Evolutionary conservation across 306 rosid genomes (phyloP).

Genomic region (Arachis stenosperma): DNA sequence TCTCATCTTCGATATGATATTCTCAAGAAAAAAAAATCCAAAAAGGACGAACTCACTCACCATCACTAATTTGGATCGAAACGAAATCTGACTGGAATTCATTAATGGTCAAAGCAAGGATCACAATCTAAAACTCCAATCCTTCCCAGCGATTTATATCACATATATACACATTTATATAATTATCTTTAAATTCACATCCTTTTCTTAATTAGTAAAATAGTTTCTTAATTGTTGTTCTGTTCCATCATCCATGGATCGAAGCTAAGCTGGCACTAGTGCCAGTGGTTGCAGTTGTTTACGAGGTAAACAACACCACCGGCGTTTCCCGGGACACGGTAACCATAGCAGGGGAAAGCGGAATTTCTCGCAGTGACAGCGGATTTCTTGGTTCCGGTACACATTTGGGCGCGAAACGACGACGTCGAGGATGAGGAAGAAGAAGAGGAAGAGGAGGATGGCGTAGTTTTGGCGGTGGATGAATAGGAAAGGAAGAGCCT

Average conservation of each 20-base stretch:
- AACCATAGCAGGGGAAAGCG: conserved; percentile 46
- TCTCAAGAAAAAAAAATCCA: neutral
- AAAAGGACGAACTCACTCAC: conserved; percentile 28
- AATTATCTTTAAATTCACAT: neutral
- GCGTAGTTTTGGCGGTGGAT: conserved; percentile 45
- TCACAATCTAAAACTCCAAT: conserved; percentile 40
- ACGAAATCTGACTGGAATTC: conserved; percentile 34
- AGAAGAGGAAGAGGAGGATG: conserved; percentile 49
- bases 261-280: conserved; percentile 38
- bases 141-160: conserved; percentile 34
- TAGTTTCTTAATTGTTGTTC: neutral
- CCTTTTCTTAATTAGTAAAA: neutral
- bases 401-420: conserved; percentile 36
- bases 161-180: neutral
- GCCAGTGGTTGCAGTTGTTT: conserved; percentile 83
- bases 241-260: conserved; percentile 29
- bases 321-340: conserved; percentile 49
- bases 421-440: conserved; percentile 44
- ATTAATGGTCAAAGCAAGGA: conserved; percentile 46
- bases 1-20: neutral
- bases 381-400: conserved; percentile 38
- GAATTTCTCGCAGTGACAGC: conserved; percentile 42
- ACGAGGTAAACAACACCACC: conserved; percentile 54
- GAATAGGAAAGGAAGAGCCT: conserved; percentile 75
- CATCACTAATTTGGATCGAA: conserved; percentile 28